Conservation (phyloP, 257 asterid species). For the Pogostemon cablin region DNA sequence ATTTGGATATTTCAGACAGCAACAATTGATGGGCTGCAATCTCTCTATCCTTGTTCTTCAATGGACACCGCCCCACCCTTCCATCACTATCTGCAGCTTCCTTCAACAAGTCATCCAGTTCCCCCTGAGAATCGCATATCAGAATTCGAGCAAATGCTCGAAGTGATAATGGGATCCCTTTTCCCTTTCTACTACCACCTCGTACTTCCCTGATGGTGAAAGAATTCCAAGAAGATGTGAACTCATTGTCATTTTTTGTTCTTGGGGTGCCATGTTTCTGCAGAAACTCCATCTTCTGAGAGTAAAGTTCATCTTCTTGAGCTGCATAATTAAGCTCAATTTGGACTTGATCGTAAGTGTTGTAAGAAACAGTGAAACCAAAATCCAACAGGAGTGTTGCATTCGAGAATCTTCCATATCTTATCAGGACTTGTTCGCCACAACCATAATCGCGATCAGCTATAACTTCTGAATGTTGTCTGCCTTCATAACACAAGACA, state of each 20-base stretch:
- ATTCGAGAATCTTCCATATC: conserved; percentile 76
- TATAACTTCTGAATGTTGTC: conserved; percentile 66
- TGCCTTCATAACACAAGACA: conserved; percentile 56
- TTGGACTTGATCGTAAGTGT: conserved; percentile 64
- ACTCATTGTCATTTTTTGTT: conserved; percentile 50
- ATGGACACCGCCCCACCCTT: conserved; percentile 73
- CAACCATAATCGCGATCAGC: conserved; percentile 68
- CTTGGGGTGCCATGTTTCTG: conserved; percentile 43
- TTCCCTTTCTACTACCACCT: conserved; percentile 52
- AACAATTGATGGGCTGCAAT: conserved; percentile 67
- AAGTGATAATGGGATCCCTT: conserved; percentile 80
- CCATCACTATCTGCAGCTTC: conserved; percentile 76
- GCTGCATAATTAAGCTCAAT: conserved; percentile 54
- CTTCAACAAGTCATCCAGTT: conserved; percentile 53
- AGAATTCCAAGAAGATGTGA: conserved; percentile 47
- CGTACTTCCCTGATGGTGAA: conserved; percentile 72
- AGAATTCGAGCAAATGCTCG: conserved; percentile 87
- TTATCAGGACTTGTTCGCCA: conserved; percentile 80
- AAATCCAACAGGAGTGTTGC: conserved; percentile 77
- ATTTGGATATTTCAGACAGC: conserved; percentile 46
- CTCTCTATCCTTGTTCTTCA: conserved; percentile 66
- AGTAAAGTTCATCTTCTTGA: conserved; percentile 50
- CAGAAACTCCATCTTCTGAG: conserved; percentile 66
- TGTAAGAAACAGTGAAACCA: conserved; percentile 70
- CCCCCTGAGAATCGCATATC: conserved; percentile 58